Conservation (phyloP, 495 filamentous ascomycete species). For the Aspergillus saccharolyticus region DNA sequence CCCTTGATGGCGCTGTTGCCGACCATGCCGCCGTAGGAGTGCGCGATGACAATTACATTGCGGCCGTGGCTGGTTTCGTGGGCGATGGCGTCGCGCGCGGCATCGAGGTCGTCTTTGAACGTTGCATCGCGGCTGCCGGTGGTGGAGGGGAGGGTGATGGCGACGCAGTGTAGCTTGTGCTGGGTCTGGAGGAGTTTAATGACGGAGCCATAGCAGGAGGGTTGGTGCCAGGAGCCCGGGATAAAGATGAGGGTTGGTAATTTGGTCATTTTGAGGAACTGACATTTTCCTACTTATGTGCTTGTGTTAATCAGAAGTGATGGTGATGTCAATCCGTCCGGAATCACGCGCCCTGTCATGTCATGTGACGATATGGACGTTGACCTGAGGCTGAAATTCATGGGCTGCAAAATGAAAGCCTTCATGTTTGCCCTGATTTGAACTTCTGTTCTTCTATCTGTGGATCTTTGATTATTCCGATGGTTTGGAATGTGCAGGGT, state of each 20-base stretch:
- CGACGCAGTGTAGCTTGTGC: conserved; percentile 21
- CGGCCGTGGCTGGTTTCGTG: conserved; percentile 30
- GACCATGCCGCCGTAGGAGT: conserved; percentile 51
- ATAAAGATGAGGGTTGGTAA: conserved; percentile 42
- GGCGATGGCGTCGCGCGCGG: conserved; percentile 31
- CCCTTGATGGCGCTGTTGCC: conserved; percentile 44
- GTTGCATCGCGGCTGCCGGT: conserved; percentile 32
- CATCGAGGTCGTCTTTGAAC: conserved; percentile 34
- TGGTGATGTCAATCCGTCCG: no score
- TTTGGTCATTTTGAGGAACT: no score
- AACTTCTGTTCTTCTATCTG: no score
- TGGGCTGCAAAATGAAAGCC: no score
- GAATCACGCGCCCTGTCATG: no score
- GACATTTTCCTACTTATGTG: no score
- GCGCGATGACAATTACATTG: conserved; percentile 43
- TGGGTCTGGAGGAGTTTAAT: conserved; percentile 31
- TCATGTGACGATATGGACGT: no score
- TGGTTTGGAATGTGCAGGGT: no score
- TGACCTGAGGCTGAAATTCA: no score
- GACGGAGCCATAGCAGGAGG: conserved; percentile 35
- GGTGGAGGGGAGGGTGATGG: conserved; percentile 32
- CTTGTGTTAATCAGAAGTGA: no score
- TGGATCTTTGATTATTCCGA: no score
- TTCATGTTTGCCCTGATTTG: no score
- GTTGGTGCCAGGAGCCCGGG: conserved; percentile 45